Base-by-base conservation (phyloP, 306 rosid genomes). In the Lagenaria siceraria region DNA sequence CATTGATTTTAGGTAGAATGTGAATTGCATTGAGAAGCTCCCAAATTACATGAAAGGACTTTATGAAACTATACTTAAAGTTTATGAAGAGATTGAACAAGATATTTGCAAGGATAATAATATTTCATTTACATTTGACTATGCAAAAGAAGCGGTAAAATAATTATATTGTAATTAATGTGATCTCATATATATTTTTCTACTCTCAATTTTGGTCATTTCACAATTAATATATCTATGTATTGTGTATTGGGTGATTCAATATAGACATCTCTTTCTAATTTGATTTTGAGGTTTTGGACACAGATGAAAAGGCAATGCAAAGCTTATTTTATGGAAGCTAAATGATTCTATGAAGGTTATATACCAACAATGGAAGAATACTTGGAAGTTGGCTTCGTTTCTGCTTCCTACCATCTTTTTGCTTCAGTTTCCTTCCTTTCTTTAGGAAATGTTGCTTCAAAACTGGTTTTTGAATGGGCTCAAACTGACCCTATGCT, bases 341-440 rank as follows among this genome's bases (percentile, higher is more conserved):
- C 68, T 11, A 61, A 29, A 29, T 61, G 68, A 40, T 61, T 27
- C 29, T 17, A 88, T 33, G 59, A 60, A 9, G 74, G 80, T 19
- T 31, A 73, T 51, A 25, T 52, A 0, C 89, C 87, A 61, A 82
- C 75, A 18, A 18, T 72, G n/a, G 88, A 88, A 7, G 87, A 88
- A 77, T 86, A 61, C 11, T 29, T 61, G 68, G 6, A 61, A 31
- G 40, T 61, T 61, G 42, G 22, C 19, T 29, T 6, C 80, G 62
- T 2, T 24, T 12, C 7, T 55, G 60, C 80, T 14, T 2, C 15
- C 53, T 38, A 55, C 71, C 8, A 27, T 42, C 1, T 80, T 48
- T 31, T 75, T 76, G 15, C 52, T 65, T 4, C n/a, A 65, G 24
- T 10, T 61, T 14, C 68, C 8, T 27, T 61, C 42, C 68, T 61